A percentile compares a stretch with the other conserved stretches of the same genome.
Conservation (phyloP, 75 land plant species). For the Sequoiadendron giganteum region DNA sequence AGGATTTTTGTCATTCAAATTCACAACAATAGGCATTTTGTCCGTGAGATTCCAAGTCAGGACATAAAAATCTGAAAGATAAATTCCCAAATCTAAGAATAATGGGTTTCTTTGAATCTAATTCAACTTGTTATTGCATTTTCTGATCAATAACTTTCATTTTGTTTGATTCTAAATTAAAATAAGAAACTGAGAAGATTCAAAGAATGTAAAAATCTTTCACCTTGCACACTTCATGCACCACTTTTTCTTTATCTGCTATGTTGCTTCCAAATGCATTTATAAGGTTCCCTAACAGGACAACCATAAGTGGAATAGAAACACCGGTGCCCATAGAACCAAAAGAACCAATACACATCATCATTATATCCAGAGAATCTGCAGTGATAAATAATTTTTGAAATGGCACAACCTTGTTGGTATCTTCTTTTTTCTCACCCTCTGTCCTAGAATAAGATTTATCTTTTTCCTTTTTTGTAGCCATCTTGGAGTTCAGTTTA, state of each 20-base stretch:
- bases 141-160: background rate
- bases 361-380: slow-evolving; percentile 43
- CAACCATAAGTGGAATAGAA: slow-evolving; percentile 62
- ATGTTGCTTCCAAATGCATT: slow-evolving; percentile 61
- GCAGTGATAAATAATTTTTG: slow-evolving; percentile 75
- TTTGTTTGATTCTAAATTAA: background rate
- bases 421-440: slow-evolving; percentile 10
- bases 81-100: background rate
- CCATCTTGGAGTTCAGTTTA: background rate
- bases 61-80: background rate
- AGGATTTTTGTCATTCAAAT: too few relatives aligned
- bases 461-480: background rate
- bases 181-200: background rate
- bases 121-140: background rate
- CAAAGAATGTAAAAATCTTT: background rate
- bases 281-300: slow-evolving; percentile 60
- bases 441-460: background rate
- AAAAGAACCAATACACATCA: slow-evolving; percentile 63
- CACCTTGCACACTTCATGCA: slow-evolving; percentile 27
- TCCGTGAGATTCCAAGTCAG: background rate
- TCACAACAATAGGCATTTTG: background rate
- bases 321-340: slow-evolving; percentile 62
- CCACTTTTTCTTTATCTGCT: background rate
- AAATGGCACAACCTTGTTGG: slow-evolving; percentile 40
- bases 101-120: background rate